Percentiles rank a stretch among this genome's conserved stretches.
Evolutionary conservation across 2,329 filamentous ascomycete species (phyloP).

Genomic region (Akanthomyces uredinophilus): DNA sequence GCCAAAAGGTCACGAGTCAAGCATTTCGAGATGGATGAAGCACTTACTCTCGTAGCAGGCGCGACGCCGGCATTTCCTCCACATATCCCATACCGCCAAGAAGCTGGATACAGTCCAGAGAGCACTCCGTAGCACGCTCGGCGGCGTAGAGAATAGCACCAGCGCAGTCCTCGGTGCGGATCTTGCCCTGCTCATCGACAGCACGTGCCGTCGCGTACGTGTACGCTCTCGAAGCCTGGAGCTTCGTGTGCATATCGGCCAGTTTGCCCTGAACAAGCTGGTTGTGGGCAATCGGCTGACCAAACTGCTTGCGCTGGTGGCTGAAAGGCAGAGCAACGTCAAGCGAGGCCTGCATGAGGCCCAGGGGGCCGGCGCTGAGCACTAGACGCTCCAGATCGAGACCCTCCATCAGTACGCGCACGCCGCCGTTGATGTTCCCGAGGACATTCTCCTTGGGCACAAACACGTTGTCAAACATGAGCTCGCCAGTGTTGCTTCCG

Average conservation of each 20-base stretch:
- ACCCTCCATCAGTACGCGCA: conserved; percentile 91
- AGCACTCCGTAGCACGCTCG: conserved; percentile 80
- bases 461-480: conserved; percentile 86
- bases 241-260: conserved; percentile 96
- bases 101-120: conserved; percentile 84
- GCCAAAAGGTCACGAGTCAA: conserved; percentile 12
- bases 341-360: conserved; percentile 88
- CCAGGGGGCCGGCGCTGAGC: conserved; percentile 82
- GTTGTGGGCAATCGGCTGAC: conserved; percentile 78
- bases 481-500: conserved; percentile 91
- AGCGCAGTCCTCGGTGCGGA: conserved; percentile 87
- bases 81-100: conserved; percentile 94
- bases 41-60: conserved; percentile 66
- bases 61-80: conserved; percentile 87
- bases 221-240: conserved; percentile 77
- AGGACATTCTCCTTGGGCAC: conserved; percentile 79
- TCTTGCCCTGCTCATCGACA: conserved; percentile 69
- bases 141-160: conserved; percentile 91
- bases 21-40: background rate
- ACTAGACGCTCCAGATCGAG: conserved; percentile 91
- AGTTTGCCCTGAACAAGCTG: conserved; percentile 90
- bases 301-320: conserved; percentile 87
- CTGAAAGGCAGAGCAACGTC: conserved; percentile 85
- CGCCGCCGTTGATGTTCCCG: conserved; percentile 73
- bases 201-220: conserved; percentile 76